Evolutionary conservation across 345 rosid species (phyloP).

Genomic region (Cardamine occulta): DNA sequence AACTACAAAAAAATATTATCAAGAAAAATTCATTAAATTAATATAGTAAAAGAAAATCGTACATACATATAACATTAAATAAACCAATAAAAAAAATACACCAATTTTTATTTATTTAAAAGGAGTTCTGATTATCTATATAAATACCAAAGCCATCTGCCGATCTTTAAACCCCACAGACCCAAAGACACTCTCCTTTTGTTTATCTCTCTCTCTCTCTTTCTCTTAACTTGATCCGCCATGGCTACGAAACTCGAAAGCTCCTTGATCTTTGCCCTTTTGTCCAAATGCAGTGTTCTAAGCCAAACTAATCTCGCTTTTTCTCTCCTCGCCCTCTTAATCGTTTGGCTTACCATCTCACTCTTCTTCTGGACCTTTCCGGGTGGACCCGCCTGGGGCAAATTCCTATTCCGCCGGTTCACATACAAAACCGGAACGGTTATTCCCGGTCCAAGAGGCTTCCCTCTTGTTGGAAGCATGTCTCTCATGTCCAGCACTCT

Average conservation of each 20-base stretch:
- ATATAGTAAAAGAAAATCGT: background rate
- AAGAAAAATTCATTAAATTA: background rate
- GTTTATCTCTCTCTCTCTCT: background rate
- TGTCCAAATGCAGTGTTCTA: conserved; percentile 60
- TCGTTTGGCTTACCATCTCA: conserved; percentile 46
- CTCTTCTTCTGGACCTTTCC: conserved; percentile 63
- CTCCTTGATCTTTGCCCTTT: conserved; percentile 56
- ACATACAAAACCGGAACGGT: conserved; percentile 28
- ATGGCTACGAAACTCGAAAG: conserved; percentile 57
- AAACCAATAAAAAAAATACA: background rate
- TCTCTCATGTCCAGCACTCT: conserved; percentile 58
- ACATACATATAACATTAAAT: background rate
- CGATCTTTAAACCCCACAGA: conserved; percentile 44
- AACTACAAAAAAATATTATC: background rate
- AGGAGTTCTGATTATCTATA: conserved; percentile 34
- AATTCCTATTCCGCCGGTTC: conserved; percentile 36
- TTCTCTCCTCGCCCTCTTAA: conserved; percentile 47
- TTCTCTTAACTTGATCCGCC: conserved; percentile 35
- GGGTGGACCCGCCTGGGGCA: conserved; percentile 88
- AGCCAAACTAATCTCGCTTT: conserved; percentile 49
- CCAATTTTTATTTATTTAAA: no score
- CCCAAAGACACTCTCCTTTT: conserved; percentile 43
- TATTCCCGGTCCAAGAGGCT: conserved; percentile 79
- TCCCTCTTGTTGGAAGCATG: conserved; percentile 72
- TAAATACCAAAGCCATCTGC: conserved; percentile 42